Base-by-base conservation (phyloP, 1,284 basidiomycete species). In the Trametes versicolor region DNA sequence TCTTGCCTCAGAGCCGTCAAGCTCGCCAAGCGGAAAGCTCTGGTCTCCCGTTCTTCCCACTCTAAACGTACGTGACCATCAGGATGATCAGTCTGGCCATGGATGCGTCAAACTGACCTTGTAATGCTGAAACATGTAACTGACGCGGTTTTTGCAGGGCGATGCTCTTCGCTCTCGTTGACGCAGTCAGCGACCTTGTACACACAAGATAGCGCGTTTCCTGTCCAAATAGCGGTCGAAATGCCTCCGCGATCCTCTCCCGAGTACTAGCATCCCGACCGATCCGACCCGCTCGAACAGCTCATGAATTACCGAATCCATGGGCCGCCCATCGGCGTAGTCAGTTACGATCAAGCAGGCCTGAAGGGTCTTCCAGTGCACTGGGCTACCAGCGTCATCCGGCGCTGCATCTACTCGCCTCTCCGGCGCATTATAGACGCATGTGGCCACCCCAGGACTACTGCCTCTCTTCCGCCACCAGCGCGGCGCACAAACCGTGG, bases 321-420 rank as follows among this genome's bases (percentile, higher is more conserved):
- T 41, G 52, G 52, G 6, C 4, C 34, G 39, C 37, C 8, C 7
- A 41, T 34, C 27, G 37, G 53, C 53, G 19, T 48, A 49, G 56
- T 34, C 56, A 48, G 56, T 58, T 49, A 49, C 47, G 21, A 58
- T 58, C 56, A 58, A 23, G 29, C 56, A 34, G 47, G 21, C 23
- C n/a, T 48, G 55, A 23, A 34, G 10, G 32, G 10, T 15, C 45
- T 48, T 45, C 36, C 56, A 56, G 19, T 47, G 48, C 41, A 43
- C 29, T 32, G 36, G 43, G 15, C 19, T 27, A 36, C 27, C 43
- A 9, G 41, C 54, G 37, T 41, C 8, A 17, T 19, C 12, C 23
- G 9, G 12, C 45, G 34, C 45, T 37, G 32, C 23, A 25, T 19
- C 15, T 37, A 49, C 45, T 45, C 56, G 41, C 56, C 45, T 48